Percentiles rank a stretch among this genome's conserved stretches.
Conservation (phyloP, 305 asterid species). For the Vinca major region DNA sequence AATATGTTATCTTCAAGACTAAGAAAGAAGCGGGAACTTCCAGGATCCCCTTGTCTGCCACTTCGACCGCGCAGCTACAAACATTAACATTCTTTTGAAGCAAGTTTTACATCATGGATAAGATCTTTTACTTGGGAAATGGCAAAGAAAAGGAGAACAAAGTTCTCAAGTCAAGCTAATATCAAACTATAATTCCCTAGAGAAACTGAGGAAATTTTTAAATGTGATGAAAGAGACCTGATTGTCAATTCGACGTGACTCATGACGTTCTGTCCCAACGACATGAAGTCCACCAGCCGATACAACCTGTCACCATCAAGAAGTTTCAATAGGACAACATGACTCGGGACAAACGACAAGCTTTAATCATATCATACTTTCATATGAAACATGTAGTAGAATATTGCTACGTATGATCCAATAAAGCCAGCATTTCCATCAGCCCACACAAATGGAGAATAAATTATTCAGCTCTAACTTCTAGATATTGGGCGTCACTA, state of each 20-base stretch:
- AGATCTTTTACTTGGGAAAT: background rate
- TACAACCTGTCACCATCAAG: conserved; percentile 51
- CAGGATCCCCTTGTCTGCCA: conserved; percentile 99
- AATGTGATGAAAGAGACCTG: conserved; percentile 37
- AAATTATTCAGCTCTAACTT: background rate
- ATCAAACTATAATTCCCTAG: background rate
- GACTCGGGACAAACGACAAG: background rate
- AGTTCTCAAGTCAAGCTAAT: background rate
- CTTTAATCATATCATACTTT: background rate
- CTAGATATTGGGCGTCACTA: background rate
- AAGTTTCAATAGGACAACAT: background rate
- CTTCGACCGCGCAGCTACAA: conserved; percentile 97
- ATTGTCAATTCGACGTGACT: conserved; percentile 97
- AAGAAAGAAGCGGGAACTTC: conserved; percentile 96
- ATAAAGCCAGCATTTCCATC: conserved; percentile 6
- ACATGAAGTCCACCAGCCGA: conserved; percentile 97
- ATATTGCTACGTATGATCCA: background rate
- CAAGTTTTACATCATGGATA: conserved; percentile 4
- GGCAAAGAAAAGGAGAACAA: conserved; percentile 2
- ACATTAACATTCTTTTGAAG: conserved; percentile 15
- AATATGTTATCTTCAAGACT: conserved; percentile 98
- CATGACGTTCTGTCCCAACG: conserved; percentile 96
- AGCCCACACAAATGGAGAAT: background rate
- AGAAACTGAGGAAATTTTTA: background rate
- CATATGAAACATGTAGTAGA: background rate